phyloP scores from a whole-genome alignment of 1,284 basidiomycete species.

The Tilletia horrida region DNA sequence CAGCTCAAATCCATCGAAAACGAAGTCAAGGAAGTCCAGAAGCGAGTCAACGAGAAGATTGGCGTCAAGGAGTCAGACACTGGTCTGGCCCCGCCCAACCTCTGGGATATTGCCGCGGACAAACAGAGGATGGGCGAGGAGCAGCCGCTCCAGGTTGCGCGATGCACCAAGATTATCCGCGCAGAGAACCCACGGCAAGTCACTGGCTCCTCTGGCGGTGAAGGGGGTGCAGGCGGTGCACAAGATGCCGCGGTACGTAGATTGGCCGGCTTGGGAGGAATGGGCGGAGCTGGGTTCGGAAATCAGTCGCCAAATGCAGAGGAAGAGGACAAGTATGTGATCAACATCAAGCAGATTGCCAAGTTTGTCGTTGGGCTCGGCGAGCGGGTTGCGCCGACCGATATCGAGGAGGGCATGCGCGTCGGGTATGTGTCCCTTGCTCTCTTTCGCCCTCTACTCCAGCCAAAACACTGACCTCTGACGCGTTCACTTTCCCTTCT shows the following conservation, averaged over 20 bases:
- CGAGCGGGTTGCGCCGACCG: conserved; percentile 91
- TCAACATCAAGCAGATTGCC: conserved; percentile 99
- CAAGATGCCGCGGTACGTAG: conserved; percentile 13
- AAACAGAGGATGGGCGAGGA: conserved; percentile 81
- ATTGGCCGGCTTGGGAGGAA: conserved; percentile 32
- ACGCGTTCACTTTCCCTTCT: not conserved
- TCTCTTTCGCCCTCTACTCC: not conserved
- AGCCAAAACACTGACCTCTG: not conserved
- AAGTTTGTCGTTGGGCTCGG: conserved; percentile 98
- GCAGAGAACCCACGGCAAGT: conserved; percentile 55
- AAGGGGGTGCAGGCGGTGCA: conserved; percentile 23
- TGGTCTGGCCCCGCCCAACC: conserved; percentile 89
- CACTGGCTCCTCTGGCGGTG: conserved; percentile 25
- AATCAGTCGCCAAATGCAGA: conserved; percentile 69
- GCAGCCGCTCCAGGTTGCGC: conserved; percentile 90
- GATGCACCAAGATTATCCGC: conserved; percentile 97
- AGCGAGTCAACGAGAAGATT: conserved; percentile 94
- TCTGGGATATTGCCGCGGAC: conserved; percentile 72
- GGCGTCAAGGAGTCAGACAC: conserved; percentile 98
- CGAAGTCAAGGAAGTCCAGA: conserved; percentile 95
- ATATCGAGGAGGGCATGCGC: conserved; percentile 99
- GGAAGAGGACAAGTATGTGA: conserved; percentile 93
- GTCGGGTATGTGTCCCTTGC: conserved; percentile 70
- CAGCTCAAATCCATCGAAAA: conserved; percentile 83
- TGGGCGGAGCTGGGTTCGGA: conserved; percentile 39